Percentiles rank a stretch among this genome's conserved stretches.
Evolutionary conservation across 2,329 filamentous ascomycete species (phyloP).

Genomic region (Sporothrix sp.): DNA sequence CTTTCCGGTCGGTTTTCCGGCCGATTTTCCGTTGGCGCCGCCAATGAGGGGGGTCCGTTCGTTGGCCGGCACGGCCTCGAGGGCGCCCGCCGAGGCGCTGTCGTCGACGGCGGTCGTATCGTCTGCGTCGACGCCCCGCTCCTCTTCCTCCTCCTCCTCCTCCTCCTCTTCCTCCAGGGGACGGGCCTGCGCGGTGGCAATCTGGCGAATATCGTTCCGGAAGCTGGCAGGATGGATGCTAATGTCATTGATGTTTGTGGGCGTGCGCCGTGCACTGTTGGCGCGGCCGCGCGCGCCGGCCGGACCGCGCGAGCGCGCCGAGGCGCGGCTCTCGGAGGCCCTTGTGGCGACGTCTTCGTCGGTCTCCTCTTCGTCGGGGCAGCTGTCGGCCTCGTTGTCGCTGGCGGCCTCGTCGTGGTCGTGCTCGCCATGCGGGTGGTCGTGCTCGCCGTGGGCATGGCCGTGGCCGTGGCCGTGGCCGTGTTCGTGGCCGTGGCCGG

Average conservation of each 20-base stretch:
- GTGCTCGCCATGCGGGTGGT: slow-evolving; percentile 14
- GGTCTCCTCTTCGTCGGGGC: slow-evolving; percentile 39
- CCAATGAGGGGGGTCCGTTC: slow-evolving; percentile 32
- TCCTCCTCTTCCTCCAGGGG: slow-evolving; percentile 42
- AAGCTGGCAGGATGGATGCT: slow-evolving; percentile 85
- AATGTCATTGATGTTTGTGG: slow-evolving; percentile 60
- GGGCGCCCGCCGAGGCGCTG: slow-evolving; percentile 3
- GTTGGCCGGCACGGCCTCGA: slow-evolving; percentile 23
- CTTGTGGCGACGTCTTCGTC: slow-evolving; percentile 23
- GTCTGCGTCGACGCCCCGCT: slow-evolving; percentile 33
- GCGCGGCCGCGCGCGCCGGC: slow-evolving; percentile 32
- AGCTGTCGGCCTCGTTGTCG: slow-evolving; percentile 29
- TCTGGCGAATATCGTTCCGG: slow-evolving; percentile 67
- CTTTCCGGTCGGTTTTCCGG: slow-evolving; percentile 9
- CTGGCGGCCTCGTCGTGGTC: slow-evolving; percentile 28
- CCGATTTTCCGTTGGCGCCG: neutral
- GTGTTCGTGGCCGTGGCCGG: slow-evolving; percentile 29
- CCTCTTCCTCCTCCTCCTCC: no score
- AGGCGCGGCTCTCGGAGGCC: slow-evolving; percentile 20
- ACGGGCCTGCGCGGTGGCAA: slow-evolving; percentile 69
- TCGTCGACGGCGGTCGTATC: slow-evolving; percentile 31
- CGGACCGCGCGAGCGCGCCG: slow-evolving; percentile 28
- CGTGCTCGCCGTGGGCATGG: slow-evolving; percentile 19
- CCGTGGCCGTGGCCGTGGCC: slow-evolving; percentile 30
- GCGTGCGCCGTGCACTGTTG: slow-evolving; percentile 42